A percentile compares a stretch with the other conserved stretches of the same genome.
Conservation (phyloP, 306 rosid genomes). For the Vigna angularis region DNA sequence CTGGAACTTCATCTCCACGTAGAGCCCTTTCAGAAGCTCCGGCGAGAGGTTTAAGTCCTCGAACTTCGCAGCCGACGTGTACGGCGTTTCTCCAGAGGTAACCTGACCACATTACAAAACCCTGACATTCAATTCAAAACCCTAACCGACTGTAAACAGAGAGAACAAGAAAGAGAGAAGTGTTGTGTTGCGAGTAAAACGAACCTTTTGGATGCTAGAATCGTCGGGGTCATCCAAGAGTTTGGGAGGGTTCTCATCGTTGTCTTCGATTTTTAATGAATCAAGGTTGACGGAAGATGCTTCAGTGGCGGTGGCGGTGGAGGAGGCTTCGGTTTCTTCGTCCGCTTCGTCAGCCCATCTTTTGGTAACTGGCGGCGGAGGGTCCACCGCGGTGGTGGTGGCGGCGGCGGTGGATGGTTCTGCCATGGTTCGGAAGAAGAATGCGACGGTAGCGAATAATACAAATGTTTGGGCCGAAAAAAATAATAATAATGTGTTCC, state of each 20-base stretch:
- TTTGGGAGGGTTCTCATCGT: constrained; percentile 40
- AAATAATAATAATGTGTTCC: no score
- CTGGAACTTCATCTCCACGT: constrained; percentile 84
- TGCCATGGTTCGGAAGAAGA: constrained; percentile 20
- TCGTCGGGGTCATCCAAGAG: constrained; percentile 85
- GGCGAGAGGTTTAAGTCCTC: constrained; percentile 71
- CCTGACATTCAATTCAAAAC: constrained; percentile 15
- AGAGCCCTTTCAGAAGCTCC: constrained; percentile 81
- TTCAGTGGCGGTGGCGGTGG: constrained; percentile 9
- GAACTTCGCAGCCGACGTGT: constrained; percentile 78
- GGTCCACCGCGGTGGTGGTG: not conserved
- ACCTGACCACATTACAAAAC: constrained; percentile 55
- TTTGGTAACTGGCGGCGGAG: constrained; percentile 19
- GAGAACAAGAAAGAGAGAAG: not conserved
- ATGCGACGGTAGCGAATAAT: not conserved
- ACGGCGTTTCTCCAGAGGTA: constrained; percentile 72
- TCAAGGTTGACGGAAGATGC: constrained; percentile 50
- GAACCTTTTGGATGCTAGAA: constrained; percentile 80
- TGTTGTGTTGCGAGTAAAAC: constrained; percentile 33
- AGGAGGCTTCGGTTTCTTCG: constrained; percentile 50
- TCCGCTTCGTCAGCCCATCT: constrained; percentile 75
- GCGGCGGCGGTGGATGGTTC: constrained; percentile 32
- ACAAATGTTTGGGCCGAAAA: no score
- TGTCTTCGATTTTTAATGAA: constrained; percentile 57
- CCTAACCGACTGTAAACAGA: not conserved